Conservation (phyloP, 768 basidiomycete species). For the Leccinum subtestaceum region DNA sequence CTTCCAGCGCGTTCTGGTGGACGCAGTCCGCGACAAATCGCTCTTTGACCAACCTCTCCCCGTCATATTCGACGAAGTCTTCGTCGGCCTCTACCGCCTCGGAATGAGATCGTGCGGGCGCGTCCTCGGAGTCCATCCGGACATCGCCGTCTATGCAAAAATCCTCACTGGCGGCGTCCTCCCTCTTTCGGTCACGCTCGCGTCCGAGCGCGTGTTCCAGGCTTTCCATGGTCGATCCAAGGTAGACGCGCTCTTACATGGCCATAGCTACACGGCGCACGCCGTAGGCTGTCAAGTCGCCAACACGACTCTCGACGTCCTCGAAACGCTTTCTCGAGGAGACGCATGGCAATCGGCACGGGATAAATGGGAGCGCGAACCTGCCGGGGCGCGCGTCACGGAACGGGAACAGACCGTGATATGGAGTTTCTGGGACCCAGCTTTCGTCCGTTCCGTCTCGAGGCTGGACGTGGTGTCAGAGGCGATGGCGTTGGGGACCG, state of each 20-base stretch:
- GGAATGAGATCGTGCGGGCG: constrained; percentile 65
- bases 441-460: constrained; percentile 67
- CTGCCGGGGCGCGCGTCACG: neutral
- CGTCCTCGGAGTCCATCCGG: constrained; percentile 72
- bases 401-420: constrained; percentile 30
- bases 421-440: constrained; percentile 89
- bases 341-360: constrained; percentile 61
- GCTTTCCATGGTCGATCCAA: constrained; percentile 77
- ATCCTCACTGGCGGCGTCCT: constrained; percentile 90
- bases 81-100: constrained; percentile 87
- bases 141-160: constrained; percentile 91
- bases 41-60: constrained; percentile 58
- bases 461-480: constrained; percentile 54
- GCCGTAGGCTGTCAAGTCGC: constrained; percentile 92
- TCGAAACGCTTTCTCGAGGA: constrained; percentile 48
- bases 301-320: constrained; percentile 66
- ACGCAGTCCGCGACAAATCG: constrained; percentile 60
- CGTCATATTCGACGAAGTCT: constrained; percentile 95
- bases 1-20: constrained; percentile 86
- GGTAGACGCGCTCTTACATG: constrained; percentile 85
- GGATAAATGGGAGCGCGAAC: constrained; percentile 48
- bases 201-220: constrained; percentile 74
- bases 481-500: constrained; percentile 84
- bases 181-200: constrained; percentile 82
- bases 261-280: constrained; percentile 95